These are phyloP conservation scores for Coemansia sp. DNA, from an alignment of 192 early-diverging fungal genomes.

Conservation along the genomic window DNA sequence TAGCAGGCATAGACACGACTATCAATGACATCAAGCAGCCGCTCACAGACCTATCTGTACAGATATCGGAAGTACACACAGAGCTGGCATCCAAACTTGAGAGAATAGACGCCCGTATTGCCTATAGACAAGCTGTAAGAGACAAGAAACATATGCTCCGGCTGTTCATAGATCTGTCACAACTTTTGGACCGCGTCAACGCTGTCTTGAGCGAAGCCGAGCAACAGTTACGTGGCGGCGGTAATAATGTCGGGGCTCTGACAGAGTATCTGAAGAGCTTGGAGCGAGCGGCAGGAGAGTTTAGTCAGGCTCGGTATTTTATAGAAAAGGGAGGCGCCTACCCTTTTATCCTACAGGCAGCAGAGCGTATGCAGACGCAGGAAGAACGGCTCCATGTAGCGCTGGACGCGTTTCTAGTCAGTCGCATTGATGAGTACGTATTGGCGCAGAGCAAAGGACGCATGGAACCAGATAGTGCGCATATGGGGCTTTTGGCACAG, in stretches of 20 bases:
- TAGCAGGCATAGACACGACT: slow-evolving; percentile 35
- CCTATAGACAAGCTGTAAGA: slow-evolving; percentile 30
- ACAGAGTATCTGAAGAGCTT: slow-evolving; percentile 37
- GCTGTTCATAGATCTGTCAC: slow-evolving; percentile 42
- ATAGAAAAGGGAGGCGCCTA: slow-evolving; percentile 26
- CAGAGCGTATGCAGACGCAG: slow-evolving; percentile 15
- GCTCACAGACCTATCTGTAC: slow-evolving; percentile 11
- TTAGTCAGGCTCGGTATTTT: slow-evolving; percentile 45
- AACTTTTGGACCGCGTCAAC: slow-evolving; percentile 32
- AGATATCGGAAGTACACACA: slow-evolving; percentile 14
- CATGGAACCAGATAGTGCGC: not conserved
- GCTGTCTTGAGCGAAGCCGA: slow-evolving; percentile 25
- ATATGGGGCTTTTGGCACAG: slow-evolving; percentile 14
- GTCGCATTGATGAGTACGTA: slow-evolving; percentile 16
- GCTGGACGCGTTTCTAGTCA: slow-evolving; percentile 18
- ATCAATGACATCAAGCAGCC: slow-evolving; percentile 15
- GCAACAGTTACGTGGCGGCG: not conserved
- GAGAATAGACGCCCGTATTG: slow-evolving; percentile 31
- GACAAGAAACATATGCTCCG: slow-evolving; percentile 43
- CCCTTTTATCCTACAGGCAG: slow-evolving; percentile 26
- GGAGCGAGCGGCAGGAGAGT: slow-evolving; percentile 42
- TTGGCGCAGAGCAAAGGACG: not conserved
- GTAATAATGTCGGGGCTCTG: not conserved
- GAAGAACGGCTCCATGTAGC: slow-evolving; percentile 26
- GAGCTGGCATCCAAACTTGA: slow-evolving; percentile 26